Percentiles rank a stretch among this genome's conserved stretches.
Conservation (phyloP, 2,329 filamentous ascomycete species). For the Teratosphaeria zuluensis region DNA sequence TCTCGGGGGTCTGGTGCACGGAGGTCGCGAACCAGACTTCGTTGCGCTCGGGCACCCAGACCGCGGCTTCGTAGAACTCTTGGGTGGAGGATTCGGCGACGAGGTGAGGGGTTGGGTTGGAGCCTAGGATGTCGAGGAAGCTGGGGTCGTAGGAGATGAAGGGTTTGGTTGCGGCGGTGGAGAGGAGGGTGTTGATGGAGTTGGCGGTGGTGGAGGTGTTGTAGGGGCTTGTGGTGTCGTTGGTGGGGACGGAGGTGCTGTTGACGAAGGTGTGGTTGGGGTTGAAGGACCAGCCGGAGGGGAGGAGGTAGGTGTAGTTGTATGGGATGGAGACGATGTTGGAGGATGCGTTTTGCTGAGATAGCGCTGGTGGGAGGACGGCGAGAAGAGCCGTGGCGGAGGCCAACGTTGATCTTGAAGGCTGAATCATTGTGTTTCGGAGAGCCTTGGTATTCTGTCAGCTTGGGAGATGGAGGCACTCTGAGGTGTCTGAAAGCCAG, state of each 20-base stretch:
- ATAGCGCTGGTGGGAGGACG: background rate
- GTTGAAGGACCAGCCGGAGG: conserved; percentile 5
- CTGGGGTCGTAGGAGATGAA: conserved; percentile 9
- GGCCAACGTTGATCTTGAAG: background rate
- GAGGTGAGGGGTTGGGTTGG: conserved; percentile 3
- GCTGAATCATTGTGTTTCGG: background rate
- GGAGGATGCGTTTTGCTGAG: background rate
- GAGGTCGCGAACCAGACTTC: conserved; percentile 10
- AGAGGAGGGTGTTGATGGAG: conserved; percentile 4
- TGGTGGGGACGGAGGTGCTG: background rate
- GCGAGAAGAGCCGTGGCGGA: background rate
- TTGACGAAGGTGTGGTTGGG: conserved; percentile 5
- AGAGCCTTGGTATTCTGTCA: too few relatives aligned
- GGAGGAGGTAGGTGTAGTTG: conserved; percentile 9
- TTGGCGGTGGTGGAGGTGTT: conserved; percentile 1
- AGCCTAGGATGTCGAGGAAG: conserved; percentile 6
- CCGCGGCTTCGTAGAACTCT: conserved; percentile 8
- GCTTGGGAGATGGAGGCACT: too few relatives aligned
- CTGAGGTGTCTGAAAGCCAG: background rate
- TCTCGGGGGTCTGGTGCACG: background rate
- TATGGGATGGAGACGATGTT: conserved; percentile 4
- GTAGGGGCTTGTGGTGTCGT: background rate
- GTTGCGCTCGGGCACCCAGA: conserved; percentile 9
- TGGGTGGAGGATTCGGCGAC: conserved; percentile 2
- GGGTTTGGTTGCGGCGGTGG: conserved; percentile 1